These are phyloP conservation scores for Tetrahymena elliotti DNA, from an alignment of 73 alveolate genomes.

Conservation along the genomic window DNA sequence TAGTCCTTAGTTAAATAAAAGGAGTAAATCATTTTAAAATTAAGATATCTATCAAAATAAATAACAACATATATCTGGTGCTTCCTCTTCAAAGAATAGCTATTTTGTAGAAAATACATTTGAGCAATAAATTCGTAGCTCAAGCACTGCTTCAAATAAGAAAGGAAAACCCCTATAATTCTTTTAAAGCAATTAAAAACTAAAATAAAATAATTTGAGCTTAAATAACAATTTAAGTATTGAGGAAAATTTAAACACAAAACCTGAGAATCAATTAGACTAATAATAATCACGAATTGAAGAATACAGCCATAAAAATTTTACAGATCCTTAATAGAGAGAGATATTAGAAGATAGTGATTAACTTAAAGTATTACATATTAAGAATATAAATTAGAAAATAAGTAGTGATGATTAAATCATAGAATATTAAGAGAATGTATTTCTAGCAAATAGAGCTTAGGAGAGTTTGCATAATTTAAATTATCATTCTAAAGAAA, in stretches of 20 bases:
- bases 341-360: not conserved
- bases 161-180: not conserved
- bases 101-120: not conserved
- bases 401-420: no score
- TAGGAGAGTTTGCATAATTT: not conserved
- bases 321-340: not conserved
- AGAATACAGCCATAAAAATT: not conserved
- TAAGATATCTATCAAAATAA: not conserved
- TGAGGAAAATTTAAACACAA: not conserved
- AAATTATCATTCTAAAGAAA: not conserved
- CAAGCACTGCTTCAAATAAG: not conserved
- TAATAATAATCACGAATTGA: not conserved
- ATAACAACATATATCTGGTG: not conserved
- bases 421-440: not conserved
- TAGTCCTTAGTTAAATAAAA: not conserved
- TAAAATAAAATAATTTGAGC: not conserved
- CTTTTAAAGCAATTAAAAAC: not conserved
- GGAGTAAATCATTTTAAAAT: not conserved
- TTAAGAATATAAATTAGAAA: not conserved
- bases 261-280: not conserved
- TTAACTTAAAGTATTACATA: no score
- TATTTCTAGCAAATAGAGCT: not conserved
- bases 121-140: not conserved
- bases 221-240: not conserved
- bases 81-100: not conserved